Percentiles rank a stretch among this genome's conserved stretches.
Evolutionary conservation across 2,329 filamentous ascomycete genomes (phyloP).

Genomic region (Ustulina deusta): DNA sequence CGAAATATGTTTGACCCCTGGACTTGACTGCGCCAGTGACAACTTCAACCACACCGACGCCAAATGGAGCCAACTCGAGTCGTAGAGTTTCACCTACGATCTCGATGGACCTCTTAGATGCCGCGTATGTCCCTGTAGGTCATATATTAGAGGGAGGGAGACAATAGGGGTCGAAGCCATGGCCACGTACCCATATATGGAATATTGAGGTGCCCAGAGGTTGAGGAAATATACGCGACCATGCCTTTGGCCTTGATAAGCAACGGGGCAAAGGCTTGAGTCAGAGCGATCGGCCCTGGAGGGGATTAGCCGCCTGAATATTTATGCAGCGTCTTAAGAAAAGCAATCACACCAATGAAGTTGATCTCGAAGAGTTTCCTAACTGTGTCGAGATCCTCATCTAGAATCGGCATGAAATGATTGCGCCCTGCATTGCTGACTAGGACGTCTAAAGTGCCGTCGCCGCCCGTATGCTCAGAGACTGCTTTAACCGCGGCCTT

Average conservation of each 20-base stretch:
- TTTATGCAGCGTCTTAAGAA: too few relatives aligned
- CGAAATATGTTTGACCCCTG: slow-evolving; percentile 47
- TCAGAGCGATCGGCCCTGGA: slow-evolving; percentile 48
- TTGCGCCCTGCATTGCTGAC: slow-evolving; percentile 48
- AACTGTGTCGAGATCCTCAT: slow-evolving; percentile 41
- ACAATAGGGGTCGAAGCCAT: too few relatives aligned
- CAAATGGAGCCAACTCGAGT: slow-evolving; percentile 48
- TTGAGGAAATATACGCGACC: slow-evolving; percentile 45
- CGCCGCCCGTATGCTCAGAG: slow-evolving; percentile 38
- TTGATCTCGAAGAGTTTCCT: slow-evolving; percentile 50
- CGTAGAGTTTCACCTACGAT: slow-evolving; percentile 46
- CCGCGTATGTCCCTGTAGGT: slow-evolving; percentile 43
- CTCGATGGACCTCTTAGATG: slow-evolving; percentile 48
- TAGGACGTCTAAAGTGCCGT: slow-evolving; percentile 43
- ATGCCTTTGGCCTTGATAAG: slow-evolving; percentile 49
- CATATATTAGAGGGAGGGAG: background rate
- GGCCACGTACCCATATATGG: slow-evolving; percentile 44
- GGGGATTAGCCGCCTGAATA: too few relatives aligned
- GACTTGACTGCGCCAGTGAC: slow-evolving; percentile 46
- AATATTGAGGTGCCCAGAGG: slow-evolving; percentile 45
- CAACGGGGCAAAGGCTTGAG: slow-evolving; percentile 47
- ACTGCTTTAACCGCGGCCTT: slow-evolving; percentile 42
- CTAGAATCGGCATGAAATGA: slow-evolving; percentile 47
- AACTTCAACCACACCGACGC: slow-evolving; percentile 46
- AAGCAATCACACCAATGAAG: too few relatives aligned